These are phyloP conservation scores for Diaporthe aspalathi DNA, from an alignment of 2,329 filamentous ascomycete genomes.

Conservation along the genomic window DNA sequence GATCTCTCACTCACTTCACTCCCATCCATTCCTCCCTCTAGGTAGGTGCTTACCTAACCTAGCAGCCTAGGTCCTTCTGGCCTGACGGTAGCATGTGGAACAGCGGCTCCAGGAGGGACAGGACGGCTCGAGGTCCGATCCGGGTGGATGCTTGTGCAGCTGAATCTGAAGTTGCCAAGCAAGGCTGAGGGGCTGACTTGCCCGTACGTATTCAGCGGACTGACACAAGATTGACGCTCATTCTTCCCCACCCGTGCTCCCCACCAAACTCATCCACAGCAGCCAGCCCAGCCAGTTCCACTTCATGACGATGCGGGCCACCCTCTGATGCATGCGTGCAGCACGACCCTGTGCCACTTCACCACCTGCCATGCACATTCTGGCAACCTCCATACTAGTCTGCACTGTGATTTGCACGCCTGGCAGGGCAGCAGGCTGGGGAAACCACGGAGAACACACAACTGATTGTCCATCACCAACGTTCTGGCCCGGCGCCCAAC, in stretches of 20 bases:
- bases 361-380: conserved; percentile 6
- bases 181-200: conserved; percentile 33
- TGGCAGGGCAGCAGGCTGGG: conserved; percentile 2
- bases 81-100: conserved; percentile 11
- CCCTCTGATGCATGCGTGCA: conserved; percentile 30
- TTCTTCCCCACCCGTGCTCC: neutral
- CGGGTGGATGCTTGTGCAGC: conserved; percentile 27
- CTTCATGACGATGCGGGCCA: conserved; percentile 18
- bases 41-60: too few species aligned
- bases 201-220: neutral
- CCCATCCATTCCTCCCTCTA: neutral
- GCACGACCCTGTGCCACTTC: conserved; percentile 25
- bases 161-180: conserved; percentile 29
- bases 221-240: conserved; percentile 16
- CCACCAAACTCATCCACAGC: neutral
- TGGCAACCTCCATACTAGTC: neutral
- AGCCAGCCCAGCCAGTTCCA: too few species aligned
- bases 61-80: too few species aligned
- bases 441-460: conserved; percentile 11
- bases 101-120: neutral
- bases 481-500: conserved; percentile 30
- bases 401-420: too few species aligned
- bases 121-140: too few species aligned
- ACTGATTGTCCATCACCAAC: conserved; percentile 1
- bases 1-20: neutral